These are phyloP conservation scores for Udeniomyces megalosporus DNA, from an alignment of 768 basidiomycete species.

Conservation along the genomic window DNA sequence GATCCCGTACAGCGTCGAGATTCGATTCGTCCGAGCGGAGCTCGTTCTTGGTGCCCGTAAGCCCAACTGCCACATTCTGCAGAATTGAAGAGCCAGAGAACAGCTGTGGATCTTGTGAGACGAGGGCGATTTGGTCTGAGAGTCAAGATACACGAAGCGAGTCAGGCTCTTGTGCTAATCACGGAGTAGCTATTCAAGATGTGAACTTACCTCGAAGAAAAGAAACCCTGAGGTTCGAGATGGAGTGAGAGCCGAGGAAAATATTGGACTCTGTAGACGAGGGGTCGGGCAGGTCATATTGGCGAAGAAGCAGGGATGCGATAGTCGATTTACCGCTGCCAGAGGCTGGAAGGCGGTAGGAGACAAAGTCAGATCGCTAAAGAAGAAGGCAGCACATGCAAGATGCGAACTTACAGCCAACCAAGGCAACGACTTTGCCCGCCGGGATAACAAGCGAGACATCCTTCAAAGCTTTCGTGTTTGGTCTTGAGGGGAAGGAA, in stretches of 20 bases:
- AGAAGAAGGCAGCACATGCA: not conserved
- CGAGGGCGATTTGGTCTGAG: conserved; percentile 11
- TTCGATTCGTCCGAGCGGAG: conserved; percentile 19
- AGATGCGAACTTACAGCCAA: conserved; percentile 16
- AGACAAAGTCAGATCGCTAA: not conserved
- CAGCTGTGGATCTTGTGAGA: conserved; percentile 10
- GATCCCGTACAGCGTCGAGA: conserved; percentile 15
- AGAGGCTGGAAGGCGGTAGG: conserved; percentile 13
- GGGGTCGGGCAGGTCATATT: conserved; percentile 22
- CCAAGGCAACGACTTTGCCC: conserved; percentile 27
- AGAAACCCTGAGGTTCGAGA: not conserved
- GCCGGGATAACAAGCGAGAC: conserved; percentile 19
- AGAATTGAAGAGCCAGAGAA: conserved; percentile 23
- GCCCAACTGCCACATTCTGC: conserved; percentile 27
- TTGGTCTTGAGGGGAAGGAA: conserved; percentile 25
- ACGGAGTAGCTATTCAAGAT: too few species aligned
- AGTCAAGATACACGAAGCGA: too few species aligned
- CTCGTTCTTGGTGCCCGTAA: conserved; percentile 25
- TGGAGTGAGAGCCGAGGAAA: not conserved
- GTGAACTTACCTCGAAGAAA: conserved; percentile 9
- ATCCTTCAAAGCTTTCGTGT: conserved; percentile 20
- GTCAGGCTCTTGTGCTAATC: too few species aligned
- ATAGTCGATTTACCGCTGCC: conserved; percentile 27
- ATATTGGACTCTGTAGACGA: conserved; percentile 3
- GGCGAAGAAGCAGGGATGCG: conserved; percentile 23